These are phyloP conservation scores for Beverwykella pulmonaria DNA, from an alignment of 495 filamentous ascomycete genomes.

Conservation along the genomic window DNA sequence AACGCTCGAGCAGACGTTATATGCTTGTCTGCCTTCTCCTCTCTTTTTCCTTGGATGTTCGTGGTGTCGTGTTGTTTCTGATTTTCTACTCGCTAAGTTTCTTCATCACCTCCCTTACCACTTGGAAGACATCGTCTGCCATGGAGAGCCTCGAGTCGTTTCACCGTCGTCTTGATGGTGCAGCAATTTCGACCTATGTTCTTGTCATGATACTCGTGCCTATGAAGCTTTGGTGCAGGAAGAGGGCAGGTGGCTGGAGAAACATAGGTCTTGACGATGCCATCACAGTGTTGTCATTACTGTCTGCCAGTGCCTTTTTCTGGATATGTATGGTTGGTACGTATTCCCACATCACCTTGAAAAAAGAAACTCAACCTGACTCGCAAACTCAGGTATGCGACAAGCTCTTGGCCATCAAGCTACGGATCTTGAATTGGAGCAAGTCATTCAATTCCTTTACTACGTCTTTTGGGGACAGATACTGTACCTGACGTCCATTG, in stretches of 20 bases:
- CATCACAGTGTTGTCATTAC: constrained; percentile 13
- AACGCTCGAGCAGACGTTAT: neutral
- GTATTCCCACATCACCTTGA: neutral
- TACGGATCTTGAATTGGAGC: neutral
- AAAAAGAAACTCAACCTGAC: neutral
- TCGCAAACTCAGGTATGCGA: neutral
- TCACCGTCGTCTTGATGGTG: constrained; percentile 19
- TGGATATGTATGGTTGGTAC: constrained; percentile 13
- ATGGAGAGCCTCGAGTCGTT: constrained; percentile 10
- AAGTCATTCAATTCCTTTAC: constrained; percentile 12
- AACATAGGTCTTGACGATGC: constrained; percentile 32
- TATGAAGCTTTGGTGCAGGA: constrained; percentile 22
- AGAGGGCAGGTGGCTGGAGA: constrained; percentile 15
- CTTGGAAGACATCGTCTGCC: neutral
- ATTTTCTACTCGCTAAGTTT: neutral
- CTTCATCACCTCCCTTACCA: neutral
- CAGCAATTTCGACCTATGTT: constrained; percentile 11
- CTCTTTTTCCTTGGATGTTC: neutral
- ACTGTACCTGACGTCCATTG: constrained; percentile 25
- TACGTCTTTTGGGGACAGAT: constrained; percentile 30
- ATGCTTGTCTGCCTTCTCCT: neutral
- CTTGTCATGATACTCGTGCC: constrained; percentile 20
- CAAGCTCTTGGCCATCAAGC: constrained; percentile 3
- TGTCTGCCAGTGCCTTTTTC: constrained; percentile 24
- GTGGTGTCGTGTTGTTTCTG: neutral